Evolutionary conservation across 192 early-diverging fungal species (phyloP).

Genomic region (Ambispora gerdemannii): DNA sequence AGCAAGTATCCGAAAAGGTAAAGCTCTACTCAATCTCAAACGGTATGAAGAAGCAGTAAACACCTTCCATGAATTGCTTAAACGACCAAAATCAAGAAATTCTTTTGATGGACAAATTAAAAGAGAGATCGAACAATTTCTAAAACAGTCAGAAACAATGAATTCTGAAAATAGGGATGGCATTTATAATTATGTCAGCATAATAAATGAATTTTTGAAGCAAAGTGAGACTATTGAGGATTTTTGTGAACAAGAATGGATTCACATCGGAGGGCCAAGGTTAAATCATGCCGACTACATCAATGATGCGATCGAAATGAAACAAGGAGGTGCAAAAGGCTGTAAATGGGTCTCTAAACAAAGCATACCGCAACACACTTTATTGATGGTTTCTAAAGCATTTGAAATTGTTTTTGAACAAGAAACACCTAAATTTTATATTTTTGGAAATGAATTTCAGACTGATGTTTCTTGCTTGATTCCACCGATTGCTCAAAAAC

Average conservation of each 20-base stretch:
- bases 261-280: neutral
- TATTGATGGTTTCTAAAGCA: slow-evolving; percentile 22
- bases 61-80: neutral
- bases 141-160: neutral
- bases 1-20: neutral
- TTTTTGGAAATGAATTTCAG: too few relatives aligned
- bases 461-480: too few relatives aligned
- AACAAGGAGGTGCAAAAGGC: neutral
- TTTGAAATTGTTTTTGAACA: neutral
- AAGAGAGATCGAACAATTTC: neutral
- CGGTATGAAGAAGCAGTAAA: neutral
- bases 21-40: slow-evolving; percentile 9
- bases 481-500: neutral
- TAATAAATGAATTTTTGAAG: slow-evolving; percentile 2
- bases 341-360: slow-evolving; percentile 7
- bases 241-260: neutral
- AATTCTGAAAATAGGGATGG: neutral
- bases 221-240: neutral
- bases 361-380: neutral
- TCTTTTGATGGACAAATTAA: neutral
- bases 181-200: neutral
- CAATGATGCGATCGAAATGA: slow-evolving; percentile 1
- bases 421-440: neutral
- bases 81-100: neutral
- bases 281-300: slow-evolving; percentile 17